Evolutionary conservation across 768 basidiomycete species (phyloP).

Genomic region (Trametes cinnabarina): DNA sequence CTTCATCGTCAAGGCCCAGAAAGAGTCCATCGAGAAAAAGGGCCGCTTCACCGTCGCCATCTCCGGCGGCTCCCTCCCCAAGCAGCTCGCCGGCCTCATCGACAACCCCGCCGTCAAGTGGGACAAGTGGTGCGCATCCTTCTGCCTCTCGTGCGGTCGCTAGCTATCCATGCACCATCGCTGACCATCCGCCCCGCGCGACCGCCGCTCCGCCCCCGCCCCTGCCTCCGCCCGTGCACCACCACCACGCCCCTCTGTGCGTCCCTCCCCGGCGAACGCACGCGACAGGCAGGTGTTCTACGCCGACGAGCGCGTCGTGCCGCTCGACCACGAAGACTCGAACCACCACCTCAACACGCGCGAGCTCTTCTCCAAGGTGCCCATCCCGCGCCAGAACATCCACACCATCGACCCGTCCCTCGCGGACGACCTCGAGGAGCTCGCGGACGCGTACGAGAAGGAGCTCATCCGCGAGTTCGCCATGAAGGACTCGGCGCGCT

Average conservation of each 20-base stretch:
- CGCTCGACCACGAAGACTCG: slow-evolving; percentile 88
- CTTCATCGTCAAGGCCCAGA: slow-evolving; percentile 86
- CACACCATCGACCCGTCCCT: slow-evolving; percentile 74
- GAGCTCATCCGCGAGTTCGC: slow-evolving; percentile 90
- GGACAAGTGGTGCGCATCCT: slow-evolving; percentile 82
- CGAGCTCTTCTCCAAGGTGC: slow-evolving; percentile 77
- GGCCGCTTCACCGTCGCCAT: slow-evolving; percentile 90
- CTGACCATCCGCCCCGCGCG: slow-evolving; percentile 2
- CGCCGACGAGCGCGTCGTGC: slow-evolving; percentile 93
- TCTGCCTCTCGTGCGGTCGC: not conserved
- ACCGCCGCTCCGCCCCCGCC: not conserved
- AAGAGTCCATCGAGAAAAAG: slow-evolving; percentile 84
- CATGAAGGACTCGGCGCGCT: slow-evolving; percentile 87
- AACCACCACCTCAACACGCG: slow-evolving; percentile 79
- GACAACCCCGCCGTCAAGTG: slow-evolving; percentile 69
- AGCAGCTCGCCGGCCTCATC: slow-evolving; percentile 72
- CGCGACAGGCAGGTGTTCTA: slow-evolving; percentile 96
- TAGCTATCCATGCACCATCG: not conserved
- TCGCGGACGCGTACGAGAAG: slow-evolving; percentile 77
- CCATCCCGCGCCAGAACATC: slow-evolving; percentile 73
- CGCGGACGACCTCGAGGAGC: slow-evolving; percentile 74
- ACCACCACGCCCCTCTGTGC: not conserved
- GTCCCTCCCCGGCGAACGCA: not conserved
- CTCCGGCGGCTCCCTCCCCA: slow-evolving; percentile 90
- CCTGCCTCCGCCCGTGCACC: not conserved